These are phyloP conservation scores for Oenanthe sinensis DNA, from an alignment of 129 eudicot species.

Conservation along the genomic window DNA sequence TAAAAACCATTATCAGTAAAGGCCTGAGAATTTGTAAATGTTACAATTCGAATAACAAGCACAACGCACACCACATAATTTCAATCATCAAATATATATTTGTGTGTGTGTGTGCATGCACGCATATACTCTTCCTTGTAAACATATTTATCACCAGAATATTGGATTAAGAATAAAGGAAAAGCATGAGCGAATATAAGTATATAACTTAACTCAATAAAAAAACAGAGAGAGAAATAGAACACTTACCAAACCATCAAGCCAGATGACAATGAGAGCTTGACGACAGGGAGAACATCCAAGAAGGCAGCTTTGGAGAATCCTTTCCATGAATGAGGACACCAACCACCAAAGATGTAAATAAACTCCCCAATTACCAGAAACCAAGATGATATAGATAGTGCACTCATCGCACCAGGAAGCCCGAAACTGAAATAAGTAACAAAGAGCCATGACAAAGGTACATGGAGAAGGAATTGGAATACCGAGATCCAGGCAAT, in stretches of 20 bases:
- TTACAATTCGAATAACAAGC: not conserved
- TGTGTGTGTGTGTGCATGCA: not conserved
- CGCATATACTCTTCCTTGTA: not conserved
- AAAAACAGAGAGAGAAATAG: not conserved
- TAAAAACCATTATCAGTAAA: not conserved
- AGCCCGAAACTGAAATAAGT: slow-evolving; percentile 28
- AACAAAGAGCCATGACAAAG: slow-evolving; percentile 42
- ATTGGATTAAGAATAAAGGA: not conserved
- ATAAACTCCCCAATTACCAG: slow-evolving; percentile 49
- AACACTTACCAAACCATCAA: slow-evolving; percentile 59
- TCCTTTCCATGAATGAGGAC: slow-evolving; percentile 62
- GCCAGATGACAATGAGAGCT: slow-evolving; percentile 70
- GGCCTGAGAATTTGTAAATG: not conserved
- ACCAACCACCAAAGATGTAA: slow-evolving; percentile 71
- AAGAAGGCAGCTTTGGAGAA: slow-evolving; percentile 45
- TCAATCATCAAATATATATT: not conserved
- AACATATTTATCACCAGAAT: not conserved
- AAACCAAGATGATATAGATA: slow-evolving; percentile 41
- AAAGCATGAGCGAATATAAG: not conserved
- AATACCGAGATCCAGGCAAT: slow-evolving; percentile 41
- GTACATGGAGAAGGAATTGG: slow-evolving; percentile 36
- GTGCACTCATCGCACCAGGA: slow-evolving; percentile 49
- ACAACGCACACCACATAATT: not conserved
- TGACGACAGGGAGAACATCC: slow-evolving; percentile 53
- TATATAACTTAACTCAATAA: not conserved